Evolutionary conservation across 176 grass and related monocot genomes (phyloP).

Genomic region (Luzula sylvatica): DNA sequence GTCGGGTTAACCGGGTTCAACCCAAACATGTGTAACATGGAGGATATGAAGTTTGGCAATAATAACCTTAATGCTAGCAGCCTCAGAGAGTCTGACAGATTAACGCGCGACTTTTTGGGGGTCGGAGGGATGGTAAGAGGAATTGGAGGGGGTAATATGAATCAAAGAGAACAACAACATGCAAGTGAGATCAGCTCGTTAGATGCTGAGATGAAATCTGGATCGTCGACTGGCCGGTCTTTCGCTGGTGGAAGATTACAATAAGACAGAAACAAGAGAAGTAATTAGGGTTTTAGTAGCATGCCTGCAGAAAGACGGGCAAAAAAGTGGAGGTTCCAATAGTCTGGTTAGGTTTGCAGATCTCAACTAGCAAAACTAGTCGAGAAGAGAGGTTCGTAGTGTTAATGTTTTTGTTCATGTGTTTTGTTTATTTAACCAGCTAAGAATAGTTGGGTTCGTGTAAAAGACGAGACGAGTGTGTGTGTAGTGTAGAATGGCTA

Average conservation of each 20-base stretch:
- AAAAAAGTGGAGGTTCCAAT: neutral
- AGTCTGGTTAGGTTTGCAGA: conserved; percentile 13
- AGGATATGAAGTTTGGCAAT: conserved; percentile 63
- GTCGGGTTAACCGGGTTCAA: conserved; percentile 43
- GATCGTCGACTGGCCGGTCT: conserved; percentile 31
- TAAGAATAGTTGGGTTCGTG: conserved; percentile 17
- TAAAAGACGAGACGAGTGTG: conserved; percentile 13
- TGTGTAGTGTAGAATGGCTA: conserved; percentile 8
- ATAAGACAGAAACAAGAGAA: conserved; percentile 19
- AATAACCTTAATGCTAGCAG: conserved; percentile 24
- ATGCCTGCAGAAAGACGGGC: conserved; percentile 12
- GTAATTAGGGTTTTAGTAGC: conserved; percentile 19
- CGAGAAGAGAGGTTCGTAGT: conserved; percentile 7
- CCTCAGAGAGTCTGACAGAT: conserved; percentile 28
- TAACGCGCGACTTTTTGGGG: conserved; percentile 90
- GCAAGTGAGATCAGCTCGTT: conserved; percentile 59
- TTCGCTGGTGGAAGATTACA: conserved; percentile 52
- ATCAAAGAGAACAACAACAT: conserved; percentile 48
- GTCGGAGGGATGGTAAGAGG: conserved; percentile 54
- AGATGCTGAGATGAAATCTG: conserved; percentile 84
- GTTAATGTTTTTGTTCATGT: conserved; percentile 6
- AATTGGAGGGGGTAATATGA: conserved; percentile 23
- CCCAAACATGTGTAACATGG: conserved; percentile 47
- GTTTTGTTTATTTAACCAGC: conserved; percentile 17
- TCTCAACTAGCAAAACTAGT: conserved; percentile 2